Evolutionary conservation across 2,329 filamentous ascomycete species (phyloP), one percentile per base, ranked within the genome.

Genomic region (Saccharata proteae): DNA sequence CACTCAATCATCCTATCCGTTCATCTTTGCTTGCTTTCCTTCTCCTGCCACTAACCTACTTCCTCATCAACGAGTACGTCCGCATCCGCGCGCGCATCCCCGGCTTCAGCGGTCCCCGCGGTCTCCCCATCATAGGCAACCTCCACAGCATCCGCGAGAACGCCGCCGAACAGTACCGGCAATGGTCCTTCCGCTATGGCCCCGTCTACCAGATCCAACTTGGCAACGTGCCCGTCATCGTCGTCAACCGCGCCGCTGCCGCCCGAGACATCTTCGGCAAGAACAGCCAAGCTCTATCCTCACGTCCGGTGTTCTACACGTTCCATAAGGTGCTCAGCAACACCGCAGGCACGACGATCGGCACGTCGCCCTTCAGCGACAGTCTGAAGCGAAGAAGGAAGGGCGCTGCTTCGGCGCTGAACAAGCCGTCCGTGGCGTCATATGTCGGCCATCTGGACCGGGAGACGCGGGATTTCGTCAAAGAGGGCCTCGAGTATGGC

Each of bases 291-390:
- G 56, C 57, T 3, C 40, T 62, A 31, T 57, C 52, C 34, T 57
- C 53, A 5, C 43, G 58, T 12, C 59, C 59, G 0, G 55, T 61
- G 5, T 59, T 62, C 34, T 61, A 59, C 45, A 62, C 59, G 2
- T 62, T 63, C 36, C 59, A 63, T 31, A 61, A 61, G 39, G 67
- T 77, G 3, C 59, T 77, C 2, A 75, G 71, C 3, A 71, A 75
- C 25, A 78, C 74, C 0, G 68, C 73, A 1, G 74, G 74, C 5
- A 78, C 74, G 1, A 80, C 75, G 0, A 78, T 80, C 34, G 75
- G 75, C 1, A 80, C 75, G 0, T 74, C 71, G 1, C 75, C 75
- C 0, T 80, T 75, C 45, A 73, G 67, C 32, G 74, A 79, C 3
- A 74, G 68, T 1, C 52, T 78, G 16, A 79, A 78, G 48, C 60